Evolutionary conservation across 176 grass and related monocot genomes (phyloP), one percentile per base, ranked within the genome.

Genomic region (Thinopyrum elongatum): DNA sequence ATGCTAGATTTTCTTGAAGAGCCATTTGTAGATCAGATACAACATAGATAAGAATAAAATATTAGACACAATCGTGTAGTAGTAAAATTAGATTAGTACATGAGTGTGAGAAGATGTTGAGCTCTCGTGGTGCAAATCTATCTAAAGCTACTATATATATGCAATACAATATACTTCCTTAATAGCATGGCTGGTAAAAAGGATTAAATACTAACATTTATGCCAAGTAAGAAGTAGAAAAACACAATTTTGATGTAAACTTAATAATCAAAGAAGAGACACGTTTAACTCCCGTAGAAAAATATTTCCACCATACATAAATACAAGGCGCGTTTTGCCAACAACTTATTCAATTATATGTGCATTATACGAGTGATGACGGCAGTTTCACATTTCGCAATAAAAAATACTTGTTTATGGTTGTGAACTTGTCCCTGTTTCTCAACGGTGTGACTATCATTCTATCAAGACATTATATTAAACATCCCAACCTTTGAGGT

Each of bases 401-500:
- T 47, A 23, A 74, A 23, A 74, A 19, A 27, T 75, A 29, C 25
- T 2, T 75, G 16, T 2, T 47, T 49, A 5, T 19, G 3, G 7
- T 47, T 75, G 39, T 47, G 70, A 74, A 46, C 46, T 44, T 25
- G 3, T 53, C 49, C 49, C 5, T 53, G 49, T 29, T 49, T 75
- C 23, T 29, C 7, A 29, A 49, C 7, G 1, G 49, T 17, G 25
- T 14, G 41, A 75, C 15, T 29, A 27, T 28, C 41, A 75, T 75
- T 75, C 44, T 75, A 75, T 75, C 10, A 16, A 47, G 6, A 74
- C 26, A 80, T 4, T n/a, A 51, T 70, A 33, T 49, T 8, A 63
- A 70, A 44, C 3, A 1, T 14, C 2, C 5, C 2, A 60, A 91
- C 85, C 89, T 91, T 63, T 80, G 75, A 25, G 69, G 57, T 76